Base-by-base conservation (phyloP, 805 yeast genomes). In the Ogataea salicorniae region DNA sequence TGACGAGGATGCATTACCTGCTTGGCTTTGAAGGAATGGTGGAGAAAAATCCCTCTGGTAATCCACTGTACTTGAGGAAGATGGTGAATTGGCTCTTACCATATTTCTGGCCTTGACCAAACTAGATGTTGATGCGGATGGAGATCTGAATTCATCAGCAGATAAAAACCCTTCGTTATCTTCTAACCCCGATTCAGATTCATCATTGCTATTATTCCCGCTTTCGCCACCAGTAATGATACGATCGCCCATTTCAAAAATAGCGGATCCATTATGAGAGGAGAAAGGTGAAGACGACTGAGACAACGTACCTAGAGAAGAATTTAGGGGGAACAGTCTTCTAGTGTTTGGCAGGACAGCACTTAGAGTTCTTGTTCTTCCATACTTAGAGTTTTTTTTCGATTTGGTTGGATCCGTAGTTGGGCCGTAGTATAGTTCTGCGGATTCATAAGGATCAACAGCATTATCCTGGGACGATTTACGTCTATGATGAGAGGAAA, bases 351-450 rank as follows among this genome's bases (percentile, higher is more conserved):
- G 64, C 33, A 60, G 40, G n/a, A 63, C 74, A 36, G 67, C 66
- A 38, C 66, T 60, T 72, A 77, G 71, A 0, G 89, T 83, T 55
- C 90, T 69, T 2, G 77, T 73, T 47, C 85, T 67, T 26, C 76
- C 79, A 37, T 73, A 67, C 49, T 65, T 68, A 16, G 77, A 67
- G 39, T 63, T 58, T 47, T 63, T 66, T 34, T 62, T 61, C 2
- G 73, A 68, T 54, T 67, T 72, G 22, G 76, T 61, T 2, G 85
- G 87, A 58, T 79, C 80, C 2, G 80, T 79, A 33, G 62, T 62
- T 1, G 85, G 81, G 5, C 87, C 87, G 63, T 86, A 85, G 62
- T 86, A 86, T 23, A 75, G 70, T 42, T 84, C 91, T 0, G 92
- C 77, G n/a, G 70, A 66, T 16, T 84, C 83, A 52, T 72, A 83